Conservation (phyloP, 805 yeast species). For the Starmerella ratchasimensis region DNA sequence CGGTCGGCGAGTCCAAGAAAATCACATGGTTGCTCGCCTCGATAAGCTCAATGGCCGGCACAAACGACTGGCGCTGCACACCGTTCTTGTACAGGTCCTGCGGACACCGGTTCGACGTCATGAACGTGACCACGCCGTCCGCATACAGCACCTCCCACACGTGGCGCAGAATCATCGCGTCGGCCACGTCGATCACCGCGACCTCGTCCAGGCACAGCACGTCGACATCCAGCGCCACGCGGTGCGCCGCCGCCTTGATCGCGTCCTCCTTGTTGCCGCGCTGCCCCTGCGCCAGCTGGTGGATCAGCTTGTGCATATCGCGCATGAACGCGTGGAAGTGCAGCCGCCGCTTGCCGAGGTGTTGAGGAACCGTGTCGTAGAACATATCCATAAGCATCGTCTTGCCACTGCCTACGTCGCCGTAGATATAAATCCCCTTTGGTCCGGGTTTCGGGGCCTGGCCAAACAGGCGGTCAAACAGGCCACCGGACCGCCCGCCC, state of each 20-base stretch:
- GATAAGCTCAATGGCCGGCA: constrained; percentile 79
- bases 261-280: constrained; percentile 69
- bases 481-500: not conserved
- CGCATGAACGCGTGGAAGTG: constrained; percentile 99
- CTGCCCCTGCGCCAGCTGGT: constrained; percentile 52
- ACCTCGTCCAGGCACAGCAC: constrained; percentile 92
- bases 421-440: constrained; percentile 79
- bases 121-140: constrained; percentile 76
- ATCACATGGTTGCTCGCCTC: constrained; percentile 64
- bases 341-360: constrained; percentile 62
- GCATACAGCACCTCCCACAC: constrained; percentile 45
- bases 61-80: constrained; percentile 77
- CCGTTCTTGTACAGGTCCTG: constrained; percentile 89
- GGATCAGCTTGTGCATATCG: constrained; percentile 72
- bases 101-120: constrained; percentile 92
- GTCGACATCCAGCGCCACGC: constrained; percentile 60
- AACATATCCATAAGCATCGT: constrained; percentile 97
- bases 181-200: constrained; percentile 97
- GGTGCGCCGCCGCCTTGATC: constrained; percentile 62
- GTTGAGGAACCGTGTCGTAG: constrained; percentile 66
- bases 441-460: constrained; percentile 30
- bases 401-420: constrained; percentile 97
- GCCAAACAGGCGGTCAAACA: not conserved
- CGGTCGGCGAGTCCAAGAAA: constrained; percentile 78
- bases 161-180: constrained; percentile 87